Conservation (phyloP, 192 early-diverging fungal genomes). For the Coemansia sp. region DNA sequence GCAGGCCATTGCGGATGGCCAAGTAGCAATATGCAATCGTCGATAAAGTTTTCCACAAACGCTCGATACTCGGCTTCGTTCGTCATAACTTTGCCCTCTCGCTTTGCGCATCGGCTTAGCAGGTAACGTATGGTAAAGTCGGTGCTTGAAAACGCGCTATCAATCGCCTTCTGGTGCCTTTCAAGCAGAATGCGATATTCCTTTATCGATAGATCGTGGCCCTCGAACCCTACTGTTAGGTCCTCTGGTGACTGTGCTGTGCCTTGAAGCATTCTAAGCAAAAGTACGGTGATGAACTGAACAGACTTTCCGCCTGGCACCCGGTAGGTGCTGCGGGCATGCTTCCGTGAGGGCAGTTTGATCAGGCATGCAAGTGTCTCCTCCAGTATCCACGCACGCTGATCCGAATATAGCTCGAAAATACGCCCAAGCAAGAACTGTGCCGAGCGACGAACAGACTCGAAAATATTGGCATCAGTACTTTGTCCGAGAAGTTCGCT, state of each 20-base stretch:
- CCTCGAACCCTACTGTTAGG: conserved; percentile 36
- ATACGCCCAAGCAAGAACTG: conserved; percentile 38
- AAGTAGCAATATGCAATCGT: conserved; percentile 70
- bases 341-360: conserved; percentile 64
- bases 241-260: conserved; percentile 40
- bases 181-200: conserved; percentile 40
- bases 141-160: conserved; percentile 58
- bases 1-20: conserved; percentile 90
- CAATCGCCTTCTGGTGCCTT: conserved; percentile 50
- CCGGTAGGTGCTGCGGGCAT: conserved; percentile 57
- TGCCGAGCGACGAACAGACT: conserved; percentile 44
- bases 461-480: conserved; percentile 29
- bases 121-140: conserved; percentile 64
- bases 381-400: conserved; percentile 81
- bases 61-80: conserved; percentile 73
- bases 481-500: conserved; percentile 23
- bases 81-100: conserved; percentile 41
- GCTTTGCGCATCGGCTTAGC: conserved; percentile 56
- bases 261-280: conserved; percentile 68
- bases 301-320: conserved; percentile 64
- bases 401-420: conserved; percentile 46
- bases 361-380: conserved; percentile 78
- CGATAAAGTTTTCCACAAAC: conserved; percentile 69
- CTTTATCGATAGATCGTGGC: conserved; percentile 26
- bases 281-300: conserved; percentile 68